Evolutionary conservation across 495 filamentous ascomycete species (phyloP), one percentile per base, ranked within the genome.

Genomic region (Neurospora hispaniola): DNA sequence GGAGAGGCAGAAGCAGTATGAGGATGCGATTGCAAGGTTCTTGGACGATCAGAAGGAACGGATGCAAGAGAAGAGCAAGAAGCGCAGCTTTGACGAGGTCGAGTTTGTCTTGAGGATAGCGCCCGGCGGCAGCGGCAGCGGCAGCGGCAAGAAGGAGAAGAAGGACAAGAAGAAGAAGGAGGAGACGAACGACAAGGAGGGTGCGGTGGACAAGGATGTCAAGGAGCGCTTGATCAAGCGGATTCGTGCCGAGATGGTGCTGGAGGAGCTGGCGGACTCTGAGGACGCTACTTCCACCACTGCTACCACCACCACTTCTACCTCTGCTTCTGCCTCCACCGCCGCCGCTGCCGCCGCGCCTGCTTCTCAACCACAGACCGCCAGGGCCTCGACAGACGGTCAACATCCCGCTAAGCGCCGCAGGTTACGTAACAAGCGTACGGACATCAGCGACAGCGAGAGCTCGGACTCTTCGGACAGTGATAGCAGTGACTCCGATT

Each of bases 401-500:
- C 76, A 81, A 62, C 82, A 84, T 75, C 79, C 81, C 42, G 74
- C 77, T 27, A 86, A 86, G 78, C 86, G 86, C 75, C 89, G 89
- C 81, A 84, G 88, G 76, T 42, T 81, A 66, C 85, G 88, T 76
- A 90, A 89, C 68, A 73, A 79, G 68, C 80, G 82, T 46, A 85
- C 85, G 20, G 82, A 80, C 1, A 78, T 80, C 9, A 80, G 81
- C 35, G 80, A 79, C 11, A 66, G 54, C 27, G 81, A 82, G 66
- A 81, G 80, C 69, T 59, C 48, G 2, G 48, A 59, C 5, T 69
- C 43, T 38, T 71, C 70, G 9, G 79, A 76, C 35, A 72, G 75
- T 27, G 71, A 79, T 66, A 75, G 70, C 74, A 78, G 74, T 69
- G 79, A 81, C 11, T 80, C 77, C 14, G 16, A 23, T 59, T 71